phyloP scores from a whole-genome alignment of 2,329 filamentous ascomycete species.

The Grosmannia serpens region DNA sequence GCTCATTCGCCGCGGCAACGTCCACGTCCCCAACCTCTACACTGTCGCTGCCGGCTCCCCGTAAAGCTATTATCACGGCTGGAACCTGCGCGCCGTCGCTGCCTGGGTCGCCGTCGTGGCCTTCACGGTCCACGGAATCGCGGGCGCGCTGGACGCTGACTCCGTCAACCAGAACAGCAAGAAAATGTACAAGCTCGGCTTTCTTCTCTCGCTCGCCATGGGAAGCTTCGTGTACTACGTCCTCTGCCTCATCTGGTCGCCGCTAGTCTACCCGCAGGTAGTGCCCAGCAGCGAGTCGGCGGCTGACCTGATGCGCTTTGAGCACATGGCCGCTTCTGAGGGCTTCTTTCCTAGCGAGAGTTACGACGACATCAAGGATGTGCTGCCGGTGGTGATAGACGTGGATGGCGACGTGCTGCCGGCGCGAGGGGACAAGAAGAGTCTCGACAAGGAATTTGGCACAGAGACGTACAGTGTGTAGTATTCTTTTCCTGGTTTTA shows the following conservation, averaged over 20 bases:
- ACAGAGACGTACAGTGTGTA: not conserved
- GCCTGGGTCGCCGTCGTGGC: constrained; percentile 22
- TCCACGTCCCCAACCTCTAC: constrained; percentile 5
- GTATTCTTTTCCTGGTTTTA: not conserved
- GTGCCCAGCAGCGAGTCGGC: not conserved
- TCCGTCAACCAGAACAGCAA: constrained; percentile 18
- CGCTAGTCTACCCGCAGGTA: constrained; percentile 1
- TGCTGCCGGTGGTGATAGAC: not conserved
- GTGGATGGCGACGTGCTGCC: constrained; percentile 1
- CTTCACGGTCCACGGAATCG: constrained; percentile 22
- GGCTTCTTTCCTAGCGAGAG: constrained; percentile 5
- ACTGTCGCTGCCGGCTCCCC: not conserved
- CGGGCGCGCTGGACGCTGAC: constrained; percentile 18
- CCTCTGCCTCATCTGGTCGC: constrained; percentile 11
- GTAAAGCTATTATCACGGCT: constrained; percentile 20
- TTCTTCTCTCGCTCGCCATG: constrained; percentile 19
- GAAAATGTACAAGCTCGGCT: constrained; percentile 22
- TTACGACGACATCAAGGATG: constrained; percentile 4
- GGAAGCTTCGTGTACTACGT: constrained; percentile 17
- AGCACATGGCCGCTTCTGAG: constrained; percentile 3
- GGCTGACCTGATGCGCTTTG: not conserved
- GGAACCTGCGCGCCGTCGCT: constrained; percentile 21
- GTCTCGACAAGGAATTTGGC: not conserved
- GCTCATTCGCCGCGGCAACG: constrained; percentile 6
- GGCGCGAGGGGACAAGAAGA: not conserved